Base-by-base conservation (phyloP, 345 rosid species). In the Acer yangbiense region DNA sequence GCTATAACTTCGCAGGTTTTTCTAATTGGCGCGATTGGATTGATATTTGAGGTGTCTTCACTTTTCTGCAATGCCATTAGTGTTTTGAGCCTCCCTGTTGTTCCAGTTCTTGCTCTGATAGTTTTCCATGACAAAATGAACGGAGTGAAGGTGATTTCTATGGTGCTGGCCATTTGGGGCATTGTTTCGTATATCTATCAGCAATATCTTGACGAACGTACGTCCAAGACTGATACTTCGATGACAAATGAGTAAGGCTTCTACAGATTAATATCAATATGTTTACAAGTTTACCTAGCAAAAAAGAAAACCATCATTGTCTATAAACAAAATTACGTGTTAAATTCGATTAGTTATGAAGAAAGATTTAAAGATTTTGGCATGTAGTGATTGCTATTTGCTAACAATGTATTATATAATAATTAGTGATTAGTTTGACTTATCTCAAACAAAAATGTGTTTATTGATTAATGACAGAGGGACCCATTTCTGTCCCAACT, bases 151-250 rank as follows among this genome's bases (percentile, higher is more conserved):
- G 82, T 16, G 16, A 79, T 29, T 39, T 72, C 90, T 12, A 78
- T 86, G 83, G 44, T 73, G 52, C 41, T 88, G 76, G 86, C 86
- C 4, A 9, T 82, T 1, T 82, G 89, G 91, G 91, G 86, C 0
- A 77, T 86, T 35, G 16, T 83, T 46, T 86, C 86, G 0, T 88
- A 77, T 46, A 74, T 77, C 6, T 88, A 83, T 76, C 89, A 82
- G 78, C 85, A 86, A 1, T 84, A 84, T 68, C 64, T 84, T 1
- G 89, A 84, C 21, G 79, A 62, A 10, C 18, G 7, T 1, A 29
- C 77, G 21, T 57, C 77, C 62, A 46, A 77, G 29, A 41, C 3
- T 41, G 48, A 21, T 1, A 8, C 18, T 10, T 25, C 3, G 18
- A 46, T 17, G 3, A 41, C 20, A 58, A 18, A 27, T 74, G 48